phyloP scores from a whole-genome alignment of 495 filamentous ascomycete genomes.

The Penicillium chermesinum region DNA sequence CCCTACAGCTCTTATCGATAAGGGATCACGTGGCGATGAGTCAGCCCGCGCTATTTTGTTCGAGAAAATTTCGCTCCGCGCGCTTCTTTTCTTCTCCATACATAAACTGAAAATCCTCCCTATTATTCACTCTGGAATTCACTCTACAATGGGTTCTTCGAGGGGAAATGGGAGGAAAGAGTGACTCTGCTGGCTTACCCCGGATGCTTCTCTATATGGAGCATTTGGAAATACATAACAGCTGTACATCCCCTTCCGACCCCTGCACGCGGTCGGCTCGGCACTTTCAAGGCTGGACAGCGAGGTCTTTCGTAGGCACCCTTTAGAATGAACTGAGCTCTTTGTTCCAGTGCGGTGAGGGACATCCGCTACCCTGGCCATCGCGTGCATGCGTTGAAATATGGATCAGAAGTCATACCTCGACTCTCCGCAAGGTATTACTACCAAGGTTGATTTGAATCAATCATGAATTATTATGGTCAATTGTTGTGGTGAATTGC shows the following conservation, averaged over 20 bases:
- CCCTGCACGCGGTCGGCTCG: background rate
- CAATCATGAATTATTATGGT: no score
- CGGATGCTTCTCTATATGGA: slow-evolving; percentile 45
- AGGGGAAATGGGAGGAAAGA: slow-evolving; percentile 51
- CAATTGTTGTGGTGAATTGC: no score
- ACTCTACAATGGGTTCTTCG: slow-evolving; percentile 37
- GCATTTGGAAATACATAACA: slow-evolving; percentile 48
- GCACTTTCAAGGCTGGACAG: background rate
- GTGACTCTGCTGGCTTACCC: slow-evolving; percentile 46
- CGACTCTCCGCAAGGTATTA: no score
- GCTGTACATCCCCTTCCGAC: slow-evolving; percentile 34
- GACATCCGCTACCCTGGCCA: no score
- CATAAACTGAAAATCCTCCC: slow-evolving; percentile 40
- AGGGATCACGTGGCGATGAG: slow-evolving; percentile 20
- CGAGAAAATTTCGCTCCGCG: slow-evolving; percentile 19
- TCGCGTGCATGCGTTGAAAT: no score
- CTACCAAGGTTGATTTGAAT: no score
- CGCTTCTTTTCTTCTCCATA: slow-evolving; percentile 35
- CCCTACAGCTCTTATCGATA: slow-evolving; percentile 39
- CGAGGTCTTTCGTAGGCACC: background rate
- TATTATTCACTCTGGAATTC: slow-evolving; percentile 48
- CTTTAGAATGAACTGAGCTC: no score
- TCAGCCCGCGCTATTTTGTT: slow-evolving; percentile 13
- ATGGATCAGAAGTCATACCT: no score
- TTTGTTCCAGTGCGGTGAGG: no score